Evolutionary conservation across 2,329 filamentous ascomycete species (phyloP).

Genomic region (Colletotrichum orbiculare): DNA sequence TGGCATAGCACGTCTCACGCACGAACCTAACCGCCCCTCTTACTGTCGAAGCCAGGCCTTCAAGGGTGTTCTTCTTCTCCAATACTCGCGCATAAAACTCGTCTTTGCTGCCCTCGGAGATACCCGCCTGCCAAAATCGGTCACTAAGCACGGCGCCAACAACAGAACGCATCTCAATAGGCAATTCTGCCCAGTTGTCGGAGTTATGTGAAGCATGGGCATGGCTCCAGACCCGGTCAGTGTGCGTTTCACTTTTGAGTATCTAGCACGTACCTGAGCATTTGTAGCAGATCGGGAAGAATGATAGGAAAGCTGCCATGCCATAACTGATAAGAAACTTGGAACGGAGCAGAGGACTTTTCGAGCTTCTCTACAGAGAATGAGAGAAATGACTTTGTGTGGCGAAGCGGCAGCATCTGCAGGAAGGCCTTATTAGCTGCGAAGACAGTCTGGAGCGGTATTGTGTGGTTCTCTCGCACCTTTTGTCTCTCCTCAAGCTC

Average conservation of each 20-base stretch:
- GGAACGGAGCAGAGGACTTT: constrained; percentile 76
- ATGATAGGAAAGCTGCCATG: constrained; percentile 83
- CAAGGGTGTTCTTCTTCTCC: constrained; percentile 87
- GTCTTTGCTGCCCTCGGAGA: constrained; percentile 93
- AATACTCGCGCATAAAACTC: constrained; percentile 95
- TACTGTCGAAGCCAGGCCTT: constrained; percentile 94
- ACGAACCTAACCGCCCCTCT: constrained; percentile 89
- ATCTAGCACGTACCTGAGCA: constrained; percentile 70
- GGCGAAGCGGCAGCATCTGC: constrained; percentile 79
- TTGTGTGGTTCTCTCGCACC: constrained; percentile 49
- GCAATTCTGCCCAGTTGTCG: constrained; percentile 82
- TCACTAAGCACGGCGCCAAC: constrained; percentile 89
- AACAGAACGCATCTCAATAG: constrained; percentile 79
- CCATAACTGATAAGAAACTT: constrained; percentile 86
- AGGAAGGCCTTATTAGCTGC: constrained; percentile 6
- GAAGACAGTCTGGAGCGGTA: not conserved
- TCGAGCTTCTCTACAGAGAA: constrained; percentile 92
- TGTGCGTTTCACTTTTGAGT: not conserved
- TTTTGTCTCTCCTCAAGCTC: constrained; percentile 82
- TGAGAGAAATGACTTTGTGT: constrained; percentile 91
- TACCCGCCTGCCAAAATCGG: constrained; percentile 97
- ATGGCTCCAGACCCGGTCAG: constrained; percentile 62
- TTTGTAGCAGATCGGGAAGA: constrained; percentile 85
- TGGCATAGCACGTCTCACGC: constrained; percentile 92
- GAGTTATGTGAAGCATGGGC: constrained; percentile 93